These are phyloP conservation scores for Mycena galopus DNA, from an alignment of 768 basidiomycete species.

Conservation along the genomic window DNA sequence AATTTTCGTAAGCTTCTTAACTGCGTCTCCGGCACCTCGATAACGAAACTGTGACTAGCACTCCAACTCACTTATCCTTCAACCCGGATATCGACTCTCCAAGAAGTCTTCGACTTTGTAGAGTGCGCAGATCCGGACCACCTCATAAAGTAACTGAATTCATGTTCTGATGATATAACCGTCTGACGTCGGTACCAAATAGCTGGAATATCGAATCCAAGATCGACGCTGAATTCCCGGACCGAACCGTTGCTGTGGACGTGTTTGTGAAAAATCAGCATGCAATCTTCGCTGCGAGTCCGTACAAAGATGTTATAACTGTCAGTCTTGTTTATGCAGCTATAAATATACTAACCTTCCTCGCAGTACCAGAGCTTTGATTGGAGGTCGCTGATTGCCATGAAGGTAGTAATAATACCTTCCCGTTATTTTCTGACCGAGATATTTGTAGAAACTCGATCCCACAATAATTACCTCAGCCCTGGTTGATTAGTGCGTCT, in stretches of 20 bases:
- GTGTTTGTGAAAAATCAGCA: conserved; percentile 76
- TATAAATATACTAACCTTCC: background rate
- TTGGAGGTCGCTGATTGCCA: conserved; percentile 80
- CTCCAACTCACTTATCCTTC: conserved; percentile 76
- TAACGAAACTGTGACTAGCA: conserved; percentile 51
- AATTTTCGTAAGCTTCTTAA: conserved; percentile 64
- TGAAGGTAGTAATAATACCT: conserved; percentile 65
- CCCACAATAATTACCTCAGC: conserved; percentile 71
- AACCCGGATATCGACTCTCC: conserved; percentile 78
- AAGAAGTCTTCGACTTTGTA: conserved; percentile 83
- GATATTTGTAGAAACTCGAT: conserved; percentile 60
- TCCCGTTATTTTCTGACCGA: conserved; percentile 2
- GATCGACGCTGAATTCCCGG: conserved; percentile 67
- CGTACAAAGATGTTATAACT: conserved; percentile 74
- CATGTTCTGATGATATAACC: background rate
- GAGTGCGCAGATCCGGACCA: conserved; percentile 78
- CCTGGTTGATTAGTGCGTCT: conserved; percentile 70
- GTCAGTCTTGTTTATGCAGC: conserved; percentile 51
- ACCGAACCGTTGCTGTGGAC: conserved; percentile 64
- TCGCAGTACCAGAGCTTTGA: conserved; percentile 84
- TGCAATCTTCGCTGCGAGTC: conserved; percentile 67
- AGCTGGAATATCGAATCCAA: conserved; percentile 84
- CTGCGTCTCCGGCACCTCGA: background rate
- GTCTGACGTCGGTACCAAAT: background rate
- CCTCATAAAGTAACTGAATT: conserved; percentile 55